These are phyloP conservation scores for Mycena maculata DNA, from an alignment of 768 basidiomycete genomes.

Conservation along the genomic window DNA sequence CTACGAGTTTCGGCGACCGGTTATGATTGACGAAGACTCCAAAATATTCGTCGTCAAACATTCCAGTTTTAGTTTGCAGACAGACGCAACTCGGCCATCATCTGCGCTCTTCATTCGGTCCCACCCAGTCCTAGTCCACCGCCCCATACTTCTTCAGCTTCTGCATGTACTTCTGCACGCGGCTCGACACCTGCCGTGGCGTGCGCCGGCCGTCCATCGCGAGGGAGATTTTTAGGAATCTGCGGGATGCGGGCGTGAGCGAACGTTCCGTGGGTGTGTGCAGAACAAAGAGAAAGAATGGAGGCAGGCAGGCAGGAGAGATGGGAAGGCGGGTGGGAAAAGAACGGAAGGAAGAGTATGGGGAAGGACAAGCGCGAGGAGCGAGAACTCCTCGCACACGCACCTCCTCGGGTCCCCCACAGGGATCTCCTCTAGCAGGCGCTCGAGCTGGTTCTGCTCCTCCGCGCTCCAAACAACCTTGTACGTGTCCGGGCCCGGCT, in stretches of 20 bases:
- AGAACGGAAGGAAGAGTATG: neutral
- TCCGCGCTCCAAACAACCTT: conserved; percentile 82
- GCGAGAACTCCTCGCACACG: conserved; percentile 30
- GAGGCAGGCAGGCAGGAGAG: too few relatives aligned
- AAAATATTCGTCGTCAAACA: too few relatives aligned
- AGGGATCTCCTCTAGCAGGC: conserved; percentile 79
- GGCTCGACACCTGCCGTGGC: conserved; percentile 87
- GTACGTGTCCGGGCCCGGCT: conserved; percentile 82
- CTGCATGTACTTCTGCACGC: conserved; percentile 90
- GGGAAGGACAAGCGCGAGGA: conserved; percentile 3
- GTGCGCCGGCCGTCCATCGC: conserved; percentile 85
- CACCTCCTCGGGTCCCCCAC: conserved; percentile 82
- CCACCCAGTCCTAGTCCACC: too few relatives aligned
- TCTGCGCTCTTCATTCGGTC: too few relatives aligned
- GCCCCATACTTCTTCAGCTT: conserved; percentile 84
- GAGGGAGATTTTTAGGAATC: conserved; percentile 84
- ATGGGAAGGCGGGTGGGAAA: conserved; percentile 2
- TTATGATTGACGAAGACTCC: too few relatives aligned
- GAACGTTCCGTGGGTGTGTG: conserved; percentile 22
- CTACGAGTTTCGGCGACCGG: too few relatives aligned
- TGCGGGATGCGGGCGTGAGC: conserved; percentile 38
- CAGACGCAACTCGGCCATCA: too few relatives aligned
- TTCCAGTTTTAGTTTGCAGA: too few relatives aligned
- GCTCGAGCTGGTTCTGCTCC: conserved; percentile 83
- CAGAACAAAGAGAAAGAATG: too few relatives aligned